Conservation (phyloP, 2,329 filamentous ascomycete genomes). For the Aureobasidium sp. region DNA sequence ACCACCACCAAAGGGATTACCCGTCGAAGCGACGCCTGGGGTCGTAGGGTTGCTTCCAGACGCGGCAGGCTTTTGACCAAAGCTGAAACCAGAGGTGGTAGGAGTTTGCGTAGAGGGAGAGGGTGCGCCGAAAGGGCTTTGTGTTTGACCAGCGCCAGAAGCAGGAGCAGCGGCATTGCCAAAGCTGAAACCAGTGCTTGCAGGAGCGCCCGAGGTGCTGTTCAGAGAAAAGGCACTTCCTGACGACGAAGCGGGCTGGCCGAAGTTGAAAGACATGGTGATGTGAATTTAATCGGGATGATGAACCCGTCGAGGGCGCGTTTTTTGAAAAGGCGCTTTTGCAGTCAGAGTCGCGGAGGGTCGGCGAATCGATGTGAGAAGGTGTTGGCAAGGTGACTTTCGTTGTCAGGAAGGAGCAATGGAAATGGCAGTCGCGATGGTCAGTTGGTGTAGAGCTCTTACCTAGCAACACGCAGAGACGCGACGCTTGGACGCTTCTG, state of each 20-base stretch:
- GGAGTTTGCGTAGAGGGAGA: slow-evolving; percentile 5
- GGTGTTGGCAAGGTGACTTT: neutral
- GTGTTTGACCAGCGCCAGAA: slow-evolving; percentile 11
- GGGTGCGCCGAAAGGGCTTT: slow-evolving; percentile 18
- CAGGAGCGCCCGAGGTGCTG: slow-evolving; percentile 14
- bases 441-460: slow-evolving; percentile 6
- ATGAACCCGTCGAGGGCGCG: slow-evolving; percentile 7
- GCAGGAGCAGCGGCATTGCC: slow-evolving; percentile 15
- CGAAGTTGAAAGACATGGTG: slow-evolving; percentile 29
- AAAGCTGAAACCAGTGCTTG: slow-evolving; percentile 16
- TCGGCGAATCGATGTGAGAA: neutral
- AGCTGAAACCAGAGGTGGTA: slow-evolving; percentile 16
- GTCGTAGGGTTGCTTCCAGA: slow-evolving; percentile 37
- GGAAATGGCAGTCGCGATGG: neutral
- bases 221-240: slow-evolving; percentile 22
- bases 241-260: slow-evolving; percentile 27
- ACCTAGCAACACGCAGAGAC: slow-evolving; percentile 8
- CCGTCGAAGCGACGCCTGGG: slow-evolving; percentile 29
- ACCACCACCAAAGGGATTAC: slow-evolving; percentile 4
- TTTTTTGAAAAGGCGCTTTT: neutral
- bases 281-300: neutral
- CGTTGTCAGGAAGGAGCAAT: neutral
- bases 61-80: slow-evolving; percentile 5
- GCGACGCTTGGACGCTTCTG: neutral
- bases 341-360: neutral